These are phyloP conservation scores for Diutina neorugosa DNA, from an alignment of 1,139 yeast genomes.

Conservation along the genomic window DNA sequence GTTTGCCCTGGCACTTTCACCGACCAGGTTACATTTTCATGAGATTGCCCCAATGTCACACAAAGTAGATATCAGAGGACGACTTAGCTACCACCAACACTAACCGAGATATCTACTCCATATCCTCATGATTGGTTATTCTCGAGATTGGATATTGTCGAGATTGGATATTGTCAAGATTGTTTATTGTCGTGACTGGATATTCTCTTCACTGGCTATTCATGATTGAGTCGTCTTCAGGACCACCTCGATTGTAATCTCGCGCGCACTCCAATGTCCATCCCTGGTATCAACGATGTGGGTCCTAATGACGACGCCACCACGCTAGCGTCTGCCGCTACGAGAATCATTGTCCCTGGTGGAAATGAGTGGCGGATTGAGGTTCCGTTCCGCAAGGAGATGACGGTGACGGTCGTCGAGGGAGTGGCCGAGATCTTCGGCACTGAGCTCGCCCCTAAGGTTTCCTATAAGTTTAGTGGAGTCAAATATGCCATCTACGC, in stretches of 20 bases:
- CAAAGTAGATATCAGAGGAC: too few relatives aligned
- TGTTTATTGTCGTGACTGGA: too few relatives aligned
- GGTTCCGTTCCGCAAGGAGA: slow-evolving; percentile 43
- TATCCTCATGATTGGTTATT: too few relatives aligned
- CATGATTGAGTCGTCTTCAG: too few relatives aligned
- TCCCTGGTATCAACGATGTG: not conserved
- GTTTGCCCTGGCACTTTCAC: too few relatives aligned
- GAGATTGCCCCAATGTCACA: too few relatives aligned
- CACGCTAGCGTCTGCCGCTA: not conserved
- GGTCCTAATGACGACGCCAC: not conserved
- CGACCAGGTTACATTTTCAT: too few relatives aligned
- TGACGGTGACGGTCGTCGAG: slow-evolving; percentile 41
- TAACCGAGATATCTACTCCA: too few relatives aligned
- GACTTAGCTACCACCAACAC: too few relatives aligned
- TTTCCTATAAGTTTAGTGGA: slow-evolving; percentile 48
- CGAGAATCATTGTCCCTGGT: slow-evolving; percentile 19
- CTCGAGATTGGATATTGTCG: too few relatives aligned
- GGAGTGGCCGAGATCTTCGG: slow-evolving; percentile 91
- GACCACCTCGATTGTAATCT: not conserved
- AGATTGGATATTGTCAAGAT: too few relatives aligned
- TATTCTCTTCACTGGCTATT: too few relatives aligned
- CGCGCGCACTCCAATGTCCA: not conserved
- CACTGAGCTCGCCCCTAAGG: slow-evolving; percentile 72
- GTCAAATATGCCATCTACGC: slow-evolving; percentile 45
- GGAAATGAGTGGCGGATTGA: slow-evolving; percentile 82